Conservation (phyloP, 306 rosid species). For the Cucurbita moschata region DNA sequence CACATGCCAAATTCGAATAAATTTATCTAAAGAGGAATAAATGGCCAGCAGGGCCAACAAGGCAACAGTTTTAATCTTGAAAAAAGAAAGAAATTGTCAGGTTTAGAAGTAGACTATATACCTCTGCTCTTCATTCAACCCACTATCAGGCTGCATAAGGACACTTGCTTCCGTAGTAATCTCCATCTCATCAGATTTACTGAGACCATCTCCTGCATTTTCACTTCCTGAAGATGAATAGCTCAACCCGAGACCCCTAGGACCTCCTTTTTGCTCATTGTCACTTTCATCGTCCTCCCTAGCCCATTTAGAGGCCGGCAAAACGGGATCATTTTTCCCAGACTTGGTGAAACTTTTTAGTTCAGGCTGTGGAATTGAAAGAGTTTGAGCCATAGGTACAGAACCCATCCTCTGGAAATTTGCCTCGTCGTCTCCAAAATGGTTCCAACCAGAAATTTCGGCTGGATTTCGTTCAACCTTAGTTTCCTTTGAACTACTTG, state of each 20-base stretch:
- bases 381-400: conserved; percentile 37
- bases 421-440: conserved; percentile 37
- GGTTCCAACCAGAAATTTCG: conserved; percentile 60
- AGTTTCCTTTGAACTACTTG: conserved; percentile 39
- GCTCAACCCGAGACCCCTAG: conserved; percentile 66
- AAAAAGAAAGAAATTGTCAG: background rate
- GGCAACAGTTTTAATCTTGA: background rate
- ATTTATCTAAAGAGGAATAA: too few relatives aligned
- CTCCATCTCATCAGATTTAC: conserved; percentile 58
- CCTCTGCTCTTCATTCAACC: conserved; percentile 95
- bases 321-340: conserved; percentile 69
- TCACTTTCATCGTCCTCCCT: conserved; percentile 95
- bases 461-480: conserved; percentile 51
- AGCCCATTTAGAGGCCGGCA: conserved; percentile 97
- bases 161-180: conserved; percentile 48
- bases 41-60: background rate
- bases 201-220: conserved; percentile 55
- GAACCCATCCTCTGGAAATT: conserved; percentile 37
- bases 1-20: too few relatives aligned
- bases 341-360: conserved; percentile 54
- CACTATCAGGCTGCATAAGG: conserved; percentile 48
- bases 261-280: conserved; percentile 51
- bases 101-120: background rate
- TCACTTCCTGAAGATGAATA: conserved; percentile 98
- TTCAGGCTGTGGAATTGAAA: conserved; percentile 59